phyloP scores from a whole-genome alignment of 2,329 filamentous ascomycete genomes.

The Aspergillus chevalieri region DNA sequence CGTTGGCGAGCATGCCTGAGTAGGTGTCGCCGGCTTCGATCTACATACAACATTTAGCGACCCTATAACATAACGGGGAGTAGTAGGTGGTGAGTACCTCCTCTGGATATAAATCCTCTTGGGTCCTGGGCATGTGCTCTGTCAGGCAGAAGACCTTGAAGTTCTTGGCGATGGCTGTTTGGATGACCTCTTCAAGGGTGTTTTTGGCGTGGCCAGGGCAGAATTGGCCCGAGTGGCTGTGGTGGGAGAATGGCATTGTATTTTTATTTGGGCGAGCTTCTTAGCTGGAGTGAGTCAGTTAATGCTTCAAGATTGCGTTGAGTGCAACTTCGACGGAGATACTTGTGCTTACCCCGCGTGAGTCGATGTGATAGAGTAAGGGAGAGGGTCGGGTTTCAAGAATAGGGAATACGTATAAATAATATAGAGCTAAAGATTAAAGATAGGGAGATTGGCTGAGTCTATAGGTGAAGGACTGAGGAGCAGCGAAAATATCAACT shows the following conservation, averaged over 20 bases:
- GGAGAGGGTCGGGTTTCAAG: neutral
- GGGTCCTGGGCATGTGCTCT: conserved; percentile 86
- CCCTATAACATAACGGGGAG: too few species aligned
- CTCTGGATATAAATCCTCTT: conserved; percentile 83
- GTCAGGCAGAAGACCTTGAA: conserved; percentile 83
- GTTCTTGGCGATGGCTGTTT: conserved; percentile 67
- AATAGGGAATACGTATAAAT: neutral
- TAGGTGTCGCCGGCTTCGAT: conserved; percentile 25
- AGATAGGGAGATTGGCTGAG: too few species aligned
- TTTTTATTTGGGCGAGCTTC: neutral
- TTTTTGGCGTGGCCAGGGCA: conserved; percentile 85
- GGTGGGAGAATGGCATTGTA: conserved; percentile 90
- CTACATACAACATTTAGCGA: too few species aligned
- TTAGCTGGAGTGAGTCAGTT: neutral
- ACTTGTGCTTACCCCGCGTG: neutral
- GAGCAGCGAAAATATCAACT: too few species aligned
- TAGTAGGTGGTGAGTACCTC: conserved; percentile 51
- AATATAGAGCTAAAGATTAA: too few species aligned
- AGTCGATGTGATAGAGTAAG: neutral
- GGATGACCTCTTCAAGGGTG: conserved; percentile 74
- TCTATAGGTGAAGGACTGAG: too few species aligned
- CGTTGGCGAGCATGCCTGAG: conserved; percentile 40
- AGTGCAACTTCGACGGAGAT: neutral
- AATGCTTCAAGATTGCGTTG: neutral
- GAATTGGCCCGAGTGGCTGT: conserved; percentile 97